Evolutionary conservation across 495 filamentous ascomycete genomes (phyloP).

Genomic region (Diplogelasinospora grovesii): DNA sequence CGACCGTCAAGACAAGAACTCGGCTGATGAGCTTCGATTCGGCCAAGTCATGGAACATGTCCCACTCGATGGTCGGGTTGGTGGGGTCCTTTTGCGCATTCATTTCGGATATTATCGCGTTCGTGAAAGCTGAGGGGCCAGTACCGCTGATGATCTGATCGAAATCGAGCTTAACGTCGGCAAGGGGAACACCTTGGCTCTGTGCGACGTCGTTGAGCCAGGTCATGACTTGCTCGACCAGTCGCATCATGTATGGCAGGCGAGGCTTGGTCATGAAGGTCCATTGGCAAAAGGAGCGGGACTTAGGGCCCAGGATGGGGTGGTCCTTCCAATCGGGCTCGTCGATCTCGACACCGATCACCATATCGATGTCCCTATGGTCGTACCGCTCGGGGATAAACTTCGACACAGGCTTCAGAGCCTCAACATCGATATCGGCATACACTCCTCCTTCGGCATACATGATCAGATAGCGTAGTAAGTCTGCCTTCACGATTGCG

Average conservation of each 20-base stretch:
- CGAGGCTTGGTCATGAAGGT: constrained; percentile 58
- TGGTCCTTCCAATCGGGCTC: constrained; percentile 54
- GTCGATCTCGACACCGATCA: constrained; percentile 61
- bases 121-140: constrained; percentile 59
- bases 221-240: constrained; percentile 53
- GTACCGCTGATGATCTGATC: constrained; percentile 63
- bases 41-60: constrained; percentile 50
- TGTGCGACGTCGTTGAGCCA: constrained; percentile 52
- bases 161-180: constrained; percentile 54
- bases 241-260: constrained; percentile 54
- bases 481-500: constrained; percentile 54
- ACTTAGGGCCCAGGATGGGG: constrained; percentile 55
- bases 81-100: constrained; percentile 23
- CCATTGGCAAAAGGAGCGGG: constrained; percentile 61
- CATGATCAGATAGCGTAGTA: constrained; percentile 53
- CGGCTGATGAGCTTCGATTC: constrained; percentile 51
- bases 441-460: constrained; percentile 52
- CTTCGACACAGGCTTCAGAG: constrained; percentile 37
- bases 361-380: constrained; percentile 48
- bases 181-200: constrained; percentile 45
- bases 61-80: constrained; percentile 38
- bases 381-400: constrained; percentile 49
- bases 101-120: constrained; percentile 55
- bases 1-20: constrained; percentile 54
- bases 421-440: constrained; percentile 53